Conservation (phyloP, 306 rosid species). For the Rubus parviflorus region DNA sequence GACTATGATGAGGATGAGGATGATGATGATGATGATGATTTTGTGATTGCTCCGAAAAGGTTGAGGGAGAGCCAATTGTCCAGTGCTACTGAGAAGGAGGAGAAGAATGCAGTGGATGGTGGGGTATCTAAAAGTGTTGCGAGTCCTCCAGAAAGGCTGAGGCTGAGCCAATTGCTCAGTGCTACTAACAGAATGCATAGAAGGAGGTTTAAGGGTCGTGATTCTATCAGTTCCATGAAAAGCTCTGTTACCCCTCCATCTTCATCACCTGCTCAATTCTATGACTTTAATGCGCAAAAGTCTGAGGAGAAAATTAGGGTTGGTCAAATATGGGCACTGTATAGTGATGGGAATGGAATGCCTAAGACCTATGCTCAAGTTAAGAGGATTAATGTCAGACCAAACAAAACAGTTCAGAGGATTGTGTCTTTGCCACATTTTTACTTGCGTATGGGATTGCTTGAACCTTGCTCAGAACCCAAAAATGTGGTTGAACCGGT, state of each 20-base stretch:
- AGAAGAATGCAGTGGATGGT: slow-evolving; percentile 31
- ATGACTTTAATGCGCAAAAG: slow-evolving; percentile 37
- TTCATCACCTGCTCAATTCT: slow-evolving; percentile 15
- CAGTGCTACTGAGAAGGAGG: slow-evolving; percentile 23
- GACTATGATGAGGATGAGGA: slow-evolving; percentile 22
- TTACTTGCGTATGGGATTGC: slow-evolving; percentile 41
- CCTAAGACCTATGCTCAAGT: slow-evolving; percentile 50
- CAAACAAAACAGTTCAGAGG: slow-evolving; percentile 33
- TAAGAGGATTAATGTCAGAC: slow-evolving; percentile 23
- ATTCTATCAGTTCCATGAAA: slow-evolving; percentile 7
- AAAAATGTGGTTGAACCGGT: slow-evolving; percentile 21
- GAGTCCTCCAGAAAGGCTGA: slow-evolving; percentile 18
- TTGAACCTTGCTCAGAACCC: slow-evolving; percentile 39
- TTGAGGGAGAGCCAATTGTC: slow-evolving; percentile 34
- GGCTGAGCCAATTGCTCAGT: slow-evolving; percentile 12
- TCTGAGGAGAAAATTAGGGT: slow-evolving; percentile 44
- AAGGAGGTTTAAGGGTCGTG: background rate
- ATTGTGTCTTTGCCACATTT: slow-evolving; percentile 35
- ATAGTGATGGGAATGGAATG: slow-evolving; percentile 43
- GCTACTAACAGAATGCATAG: background rate
- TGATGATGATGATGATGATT: slow-evolving; percentile 33
- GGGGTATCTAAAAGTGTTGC: slow-evolving; percentile 22
- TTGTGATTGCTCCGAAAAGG: slow-evolving; percentile 44
- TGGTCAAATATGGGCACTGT: slow-evolving; percentile 72
- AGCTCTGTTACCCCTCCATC: slow-evolving; percentile 19